Evolutionary conservation across 257 asterid species (phyloP).

Genomic region (Forsythia suspensa): DNA sequence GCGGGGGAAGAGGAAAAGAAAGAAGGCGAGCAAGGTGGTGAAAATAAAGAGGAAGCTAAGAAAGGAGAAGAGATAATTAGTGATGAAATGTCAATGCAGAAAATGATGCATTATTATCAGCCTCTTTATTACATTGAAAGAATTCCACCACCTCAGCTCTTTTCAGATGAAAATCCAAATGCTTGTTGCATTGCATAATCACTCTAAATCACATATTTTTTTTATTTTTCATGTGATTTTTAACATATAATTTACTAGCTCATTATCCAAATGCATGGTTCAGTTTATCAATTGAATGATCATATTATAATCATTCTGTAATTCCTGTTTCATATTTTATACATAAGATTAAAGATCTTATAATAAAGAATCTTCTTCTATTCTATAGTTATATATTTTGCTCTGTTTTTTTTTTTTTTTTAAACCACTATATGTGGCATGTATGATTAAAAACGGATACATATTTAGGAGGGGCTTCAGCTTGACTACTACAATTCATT

Average conservation of each 20-base stretch:
- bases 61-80: constrained; percentile 25
- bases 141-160: constrained; percentile 83
- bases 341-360: background rate
- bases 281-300: background rate
- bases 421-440: too few relatives aligned
- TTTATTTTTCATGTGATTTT: background rate
- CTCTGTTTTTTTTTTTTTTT: background rate
- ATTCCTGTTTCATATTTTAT: background rate
- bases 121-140: constrained; percentile 65
- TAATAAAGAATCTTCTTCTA: background rate
- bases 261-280: background rate
- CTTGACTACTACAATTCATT: too few relatives aligned
- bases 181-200: constrained; percentile 64
- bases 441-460: too few relatives aligned
- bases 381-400: background rate
- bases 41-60: constrained; percentile 23
- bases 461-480: too few relatives aligned
- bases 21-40: constrained; percentile 21
- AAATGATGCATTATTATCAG: constrained; percentile 52
- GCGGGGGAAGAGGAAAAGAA: background rate
- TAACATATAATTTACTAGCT: background rate
- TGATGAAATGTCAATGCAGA: constrained; percentile 23
- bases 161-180: constrained; percentile 92
- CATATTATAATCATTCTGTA: background rate
- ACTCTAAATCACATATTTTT: background rate